Evolutionary conservation across 371 early-diverging fungal genomes (phyloP), one percentile per base, ranked within the genome.

Genomic region (Mortierella sp.): DNA sequence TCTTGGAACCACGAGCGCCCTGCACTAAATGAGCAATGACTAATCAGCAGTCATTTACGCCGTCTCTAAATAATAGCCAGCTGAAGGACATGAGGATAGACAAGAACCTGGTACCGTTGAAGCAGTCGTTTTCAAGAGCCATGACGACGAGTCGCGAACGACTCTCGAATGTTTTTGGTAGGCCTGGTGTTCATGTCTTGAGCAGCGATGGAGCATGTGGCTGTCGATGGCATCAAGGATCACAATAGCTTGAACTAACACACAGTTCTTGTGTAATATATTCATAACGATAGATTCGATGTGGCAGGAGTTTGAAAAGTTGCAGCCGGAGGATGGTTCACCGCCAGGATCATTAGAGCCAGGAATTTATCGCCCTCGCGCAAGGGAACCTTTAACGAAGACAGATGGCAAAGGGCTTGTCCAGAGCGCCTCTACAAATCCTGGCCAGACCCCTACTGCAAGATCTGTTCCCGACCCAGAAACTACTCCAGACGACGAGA

Each of bases 61-160:
- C 34, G 39, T 8, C 45, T 29, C 22, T 34, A 9, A 4, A 9
- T 4, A 37, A n/a, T 71, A 88, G 88, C 71, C 91, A 90, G 41
- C 68, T 92, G 58, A 88, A 89, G 61, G 91, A 91, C 72, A 85
- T 92, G 68, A 87, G 89, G 55, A 74, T 95, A 19, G 90, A 91
- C 44, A 90, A 91, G 73, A 91, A 89, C 45, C 68, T 93, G 34
- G 89, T 88, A 2, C 92, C 93, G 0, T 73, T 92, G 34, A 89
- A 91, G 68, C 89, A 92, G 41, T 90, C 91, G 7, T 74, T 94
- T 24, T 88, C 88, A 5, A 90, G 90, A 66, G 93, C 92, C 4
- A 85, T 93, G 85, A 87, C 90, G 1, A 88, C 86, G n/a, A 92
- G 92, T 16, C 68, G 88, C 39, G 87, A 86, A 10, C 73, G 87